Evolutionary conservation across 225 moss, liverwort and hornwort genomes (phyloP).

Genomic region (Physcomitrellopsis africana): DNA sequence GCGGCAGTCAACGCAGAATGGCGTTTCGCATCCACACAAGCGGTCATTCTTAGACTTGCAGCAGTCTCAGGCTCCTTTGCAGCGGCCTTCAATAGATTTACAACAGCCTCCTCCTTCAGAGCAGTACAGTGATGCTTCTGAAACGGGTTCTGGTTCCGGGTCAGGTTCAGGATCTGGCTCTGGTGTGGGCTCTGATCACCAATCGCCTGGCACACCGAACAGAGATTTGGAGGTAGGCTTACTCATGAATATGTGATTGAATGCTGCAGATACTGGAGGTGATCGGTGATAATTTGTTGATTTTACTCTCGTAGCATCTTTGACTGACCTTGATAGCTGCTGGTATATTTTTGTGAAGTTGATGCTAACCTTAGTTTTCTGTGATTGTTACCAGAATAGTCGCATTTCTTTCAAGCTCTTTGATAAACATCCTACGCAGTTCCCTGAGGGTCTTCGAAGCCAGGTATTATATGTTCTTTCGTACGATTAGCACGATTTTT

Average conservation of each 20-base stretch:
- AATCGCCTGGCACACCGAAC: constrained; percentile 65
- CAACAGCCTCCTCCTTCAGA: constrained; percentile 63
- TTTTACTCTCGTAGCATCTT: neutral
- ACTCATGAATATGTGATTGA: neutral
- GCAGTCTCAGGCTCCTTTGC: constrained; percentile 35
- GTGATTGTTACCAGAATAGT: constrained; percentile 51
- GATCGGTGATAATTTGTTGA: neutral
- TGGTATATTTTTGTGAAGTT: neutral
- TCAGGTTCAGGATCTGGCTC: constrained; percentile 77
- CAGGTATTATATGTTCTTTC: constrained; percentile 45
- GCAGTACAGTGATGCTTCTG: constrained; percentile 67
- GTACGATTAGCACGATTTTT: neutral
- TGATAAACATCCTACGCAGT: constrained; percentile 78
- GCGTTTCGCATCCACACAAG: constrained; percentile 39
- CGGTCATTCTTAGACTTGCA: constrained; percentile 45
- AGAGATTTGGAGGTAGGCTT: constrained; percentile 69
- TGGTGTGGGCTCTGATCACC: constrained; percentile 79
- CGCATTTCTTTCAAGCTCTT: constrained; percentile 92
- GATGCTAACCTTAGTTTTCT: neutral
- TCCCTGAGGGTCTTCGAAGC: constrained; percentile 78
- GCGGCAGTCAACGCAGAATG: constrained; percentile 41
- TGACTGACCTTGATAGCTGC: neutral
- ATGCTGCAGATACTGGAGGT: neutral
- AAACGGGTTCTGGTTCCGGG: constrained; percentile 79
- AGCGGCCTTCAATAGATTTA: constrained; percentile 66